Evolutionary conservation across 1,139 yeast genomes (phyloP), one percentile per base, ranked within the genome.

Genomic region (Pichia sp.): DNA sequence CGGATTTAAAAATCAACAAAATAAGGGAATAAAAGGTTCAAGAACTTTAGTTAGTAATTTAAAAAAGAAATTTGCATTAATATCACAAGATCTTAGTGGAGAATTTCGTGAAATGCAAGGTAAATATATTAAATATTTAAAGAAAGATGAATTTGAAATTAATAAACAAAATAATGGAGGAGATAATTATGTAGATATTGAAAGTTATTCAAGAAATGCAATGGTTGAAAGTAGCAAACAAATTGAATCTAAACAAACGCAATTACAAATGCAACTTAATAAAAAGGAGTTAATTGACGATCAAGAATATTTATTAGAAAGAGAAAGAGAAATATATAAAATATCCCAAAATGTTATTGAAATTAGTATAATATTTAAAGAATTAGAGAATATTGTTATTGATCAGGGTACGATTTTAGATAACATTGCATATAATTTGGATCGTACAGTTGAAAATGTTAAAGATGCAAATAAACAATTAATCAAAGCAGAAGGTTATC

Each of bases 391-490:
- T 30, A 73, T 94, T 73, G 89, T 92, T 41, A 86, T 92, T 48
- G 97, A 94, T 59, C 98, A 92, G 64, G 98, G 98, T 2, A 87
- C 97, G 0, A 73, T 92, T 39, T 71, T 92, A 48, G 98, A 92
- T 63, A 70, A 97, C 53, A 90, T 92, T 46, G 98, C 89, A 64
- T 90, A 90, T 64, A 92, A 94, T 60, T 68, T 94, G 48, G 85
- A 84, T 50, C 81, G 79, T 51, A 84, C 96, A 30, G 84, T 78
- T 5, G 78, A 78, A 39, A 86, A 87, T 54, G 76, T 92, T 49
- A 78, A 82, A 56, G 74, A 72, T 33, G 94, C 97, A 0, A 87
- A 85, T 51, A 77, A 79, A 53, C 95, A 92, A 64, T 69, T 92
- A 48, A 69, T 76, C 24, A 73, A 78, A 54, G 97, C 97, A 0